Conservation (phyloP, 2,329 filamentous ascomycete species). For the Penicillium sp. region DNA sequence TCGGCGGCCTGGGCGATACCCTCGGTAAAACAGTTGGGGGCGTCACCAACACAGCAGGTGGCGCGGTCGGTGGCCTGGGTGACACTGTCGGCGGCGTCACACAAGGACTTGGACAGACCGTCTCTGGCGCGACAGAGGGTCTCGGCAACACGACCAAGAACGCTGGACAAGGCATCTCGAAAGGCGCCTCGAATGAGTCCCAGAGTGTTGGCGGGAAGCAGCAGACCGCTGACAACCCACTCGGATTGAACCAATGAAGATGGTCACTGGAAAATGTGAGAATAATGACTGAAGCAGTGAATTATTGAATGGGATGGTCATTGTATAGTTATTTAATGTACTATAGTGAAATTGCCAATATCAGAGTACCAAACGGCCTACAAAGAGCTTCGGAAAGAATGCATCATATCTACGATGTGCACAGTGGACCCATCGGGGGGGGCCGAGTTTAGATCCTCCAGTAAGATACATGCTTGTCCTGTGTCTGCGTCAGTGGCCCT, state of each 20-base stretch:
- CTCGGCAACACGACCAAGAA: constrained; percentile 32
- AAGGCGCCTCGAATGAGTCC: constrained; percentile 8
- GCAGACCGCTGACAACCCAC: constrained; percentile 23
- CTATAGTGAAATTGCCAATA: background rate
- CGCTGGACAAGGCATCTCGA: constrained; percentile 13
- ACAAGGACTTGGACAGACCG: constrained; percentile 28
- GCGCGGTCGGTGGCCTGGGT: constrained; percentile 29
- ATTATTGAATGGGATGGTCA: background rate
- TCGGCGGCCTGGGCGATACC: constrained; percentile 29
- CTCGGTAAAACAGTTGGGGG: constrained; percentile 34
- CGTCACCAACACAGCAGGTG: constrained; percentile 33
- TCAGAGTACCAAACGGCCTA: background rate
- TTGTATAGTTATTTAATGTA: background rate
- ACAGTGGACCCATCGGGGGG: too few relatives aligned
- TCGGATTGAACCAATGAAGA: constrained; percentile 14
- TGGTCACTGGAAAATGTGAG: background rate
- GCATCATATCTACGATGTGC: too few relatives aligned
- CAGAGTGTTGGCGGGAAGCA: constrained; percentile 20
- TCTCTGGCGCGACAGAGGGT: constrained; percentile 30
- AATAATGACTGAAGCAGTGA: background rate
- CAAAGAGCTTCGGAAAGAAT: too few relatives aligned
- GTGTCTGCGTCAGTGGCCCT: too few relatives aligned
- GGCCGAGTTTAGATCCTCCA: too few relatives aligned
- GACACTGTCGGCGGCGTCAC: constrained; percentile 38
- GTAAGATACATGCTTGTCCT: too few relatives aligned